Conservation (phyloP, 306 rosid species). For the Pachyrhizus erosus region DNA sequence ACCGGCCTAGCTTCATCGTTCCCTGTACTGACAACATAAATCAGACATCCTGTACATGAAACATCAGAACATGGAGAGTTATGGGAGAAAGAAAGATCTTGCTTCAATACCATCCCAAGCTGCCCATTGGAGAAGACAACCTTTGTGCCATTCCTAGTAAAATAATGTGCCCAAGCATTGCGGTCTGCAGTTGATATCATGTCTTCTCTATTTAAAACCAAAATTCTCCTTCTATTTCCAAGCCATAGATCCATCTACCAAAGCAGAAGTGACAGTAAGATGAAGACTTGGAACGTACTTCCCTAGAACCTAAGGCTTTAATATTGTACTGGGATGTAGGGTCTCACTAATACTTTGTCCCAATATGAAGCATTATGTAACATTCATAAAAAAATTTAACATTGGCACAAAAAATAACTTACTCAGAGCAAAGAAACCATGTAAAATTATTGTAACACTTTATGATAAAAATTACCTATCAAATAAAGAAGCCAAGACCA, state of each 20-base stretch:
- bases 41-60: slow-evolving; percentile 40
- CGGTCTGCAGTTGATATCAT: slow-evolving; percentile 89
- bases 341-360: slow-evolving; percentile 19
- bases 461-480: slow-evolving; percentile 17
- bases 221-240: slow-evolving; percentile 83
- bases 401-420: not conserved
- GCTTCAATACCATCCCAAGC: slow-evolving; percentile 79
- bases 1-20: slow-evolving; percentile 78
- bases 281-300: slow-evolving; percentile 10
- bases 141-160: slow-evolving; percentile 70
- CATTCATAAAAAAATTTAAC: not conserved
- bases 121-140: slow-evolving; percentile 89
- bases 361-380: slow-evolving; percentile 19
- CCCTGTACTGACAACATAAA: slow-evolving; percentile 64
- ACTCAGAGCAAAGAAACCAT: slow-evolving; percentile 1
- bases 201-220: slow-evolving; percentile 97
- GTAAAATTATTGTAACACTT: not conserved
- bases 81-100: slow-evolving; percentile 15
- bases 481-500: slow-evolving; percentile 26
- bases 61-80: slow-evolving; percentile 35
- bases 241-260: slow-evolving; percentile 90
- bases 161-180: slow-evolving; percentile 93
- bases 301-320: slow-evolving; percentile 22
- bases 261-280: slow-evolving; percentile 35
- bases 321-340: not conserved